Percentiles rank a stretch among this genome's conserved stretches.
Evolutionary conservation across 306 rosid genomes (phyloP).

Genomic region (Pterocarpus macrocarpus): DNA sequence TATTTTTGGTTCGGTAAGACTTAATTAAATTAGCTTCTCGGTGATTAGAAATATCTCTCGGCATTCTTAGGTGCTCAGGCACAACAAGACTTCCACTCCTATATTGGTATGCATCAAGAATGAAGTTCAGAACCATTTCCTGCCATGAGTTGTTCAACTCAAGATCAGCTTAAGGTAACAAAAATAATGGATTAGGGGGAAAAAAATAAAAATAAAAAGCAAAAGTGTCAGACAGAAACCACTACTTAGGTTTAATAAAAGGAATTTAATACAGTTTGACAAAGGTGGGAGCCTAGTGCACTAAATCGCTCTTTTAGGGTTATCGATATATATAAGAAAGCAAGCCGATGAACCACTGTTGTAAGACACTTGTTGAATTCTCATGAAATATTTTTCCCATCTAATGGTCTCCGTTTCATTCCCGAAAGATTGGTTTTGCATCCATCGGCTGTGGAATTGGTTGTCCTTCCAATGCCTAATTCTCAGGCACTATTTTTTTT

Average conservation of each 20-base stretch:
- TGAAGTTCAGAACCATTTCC: conserved; percentile 78
- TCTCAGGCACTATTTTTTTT: no score
- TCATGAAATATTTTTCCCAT: no score
- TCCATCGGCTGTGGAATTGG: no score
- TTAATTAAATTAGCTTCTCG: conserved; percentile 66
- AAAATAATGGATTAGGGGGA: neutral
- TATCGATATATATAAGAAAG: neutral
- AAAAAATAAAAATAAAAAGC: neutral
- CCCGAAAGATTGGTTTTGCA: no score
- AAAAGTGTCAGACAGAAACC: conserved; percentile 22
- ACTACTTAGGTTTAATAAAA: conserved; percentile 8
- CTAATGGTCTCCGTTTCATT: no score
- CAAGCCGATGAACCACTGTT: no score
- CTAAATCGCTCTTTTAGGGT: neutral
- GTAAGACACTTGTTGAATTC: no score
- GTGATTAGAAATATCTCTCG: conserved; percentile 58
- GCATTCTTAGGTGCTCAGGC: conserved; percentile 71
- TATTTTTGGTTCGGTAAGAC: conserved; percentile 72
- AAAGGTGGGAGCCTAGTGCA: neutral
- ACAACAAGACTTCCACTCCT: conserved; percentile 61
- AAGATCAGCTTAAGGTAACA: conserved; percentile 35
- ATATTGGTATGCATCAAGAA: conserved; percentile 65
- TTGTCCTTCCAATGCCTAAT: no score
- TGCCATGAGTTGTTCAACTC: conserved; percentile 49
- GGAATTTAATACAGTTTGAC: neutral